Conservation (phyloP, 495 filamentous ascomycete species). For the Amniculicola lignicola region DNA sequence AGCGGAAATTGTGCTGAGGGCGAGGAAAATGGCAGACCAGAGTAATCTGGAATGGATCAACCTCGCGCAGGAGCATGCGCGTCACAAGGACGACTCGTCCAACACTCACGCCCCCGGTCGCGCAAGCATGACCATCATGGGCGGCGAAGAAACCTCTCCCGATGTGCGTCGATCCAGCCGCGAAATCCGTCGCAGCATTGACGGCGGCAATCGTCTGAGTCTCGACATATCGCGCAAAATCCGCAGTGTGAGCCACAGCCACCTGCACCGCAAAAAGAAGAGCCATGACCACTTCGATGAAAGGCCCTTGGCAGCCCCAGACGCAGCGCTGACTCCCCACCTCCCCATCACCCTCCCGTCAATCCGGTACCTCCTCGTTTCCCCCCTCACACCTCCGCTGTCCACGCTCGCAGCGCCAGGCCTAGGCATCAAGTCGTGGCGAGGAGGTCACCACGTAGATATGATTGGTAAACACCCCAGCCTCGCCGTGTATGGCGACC, state of each 20-base stretch:
- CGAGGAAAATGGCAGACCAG: conserved; percentile 58
- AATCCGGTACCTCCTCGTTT: conserved; percentile 71
- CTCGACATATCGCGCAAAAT: conserved; percentile 32
- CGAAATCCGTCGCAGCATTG: conserved; percentile 34
- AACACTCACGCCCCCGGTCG: conserved; percentile 13
- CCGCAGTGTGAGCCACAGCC: conserved; percentile 15
- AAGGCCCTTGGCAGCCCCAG: neutral
- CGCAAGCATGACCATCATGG: conserved; percentile 28
- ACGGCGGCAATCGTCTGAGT: conserved; percentile 29
- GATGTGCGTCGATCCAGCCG: conserved; percentile 32
- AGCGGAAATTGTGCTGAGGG: conserved; percentile 64
- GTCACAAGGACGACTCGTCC: conserved; percentile 27
- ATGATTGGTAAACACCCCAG: conserved; percentile 51
- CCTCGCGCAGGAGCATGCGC: conserved; percentile 29
- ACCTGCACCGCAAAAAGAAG: neutral
- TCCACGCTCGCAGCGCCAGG: conserved; percentile 33
- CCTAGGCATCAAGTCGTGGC: conserved; percentile 19
- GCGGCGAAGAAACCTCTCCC: conserved; percentile 41
- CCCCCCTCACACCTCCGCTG: conserved; percentile 66
- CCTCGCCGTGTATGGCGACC: conserved; percentile 73
- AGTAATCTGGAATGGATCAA: conserved; percentile 44
- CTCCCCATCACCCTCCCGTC: conserved; percentile 3
- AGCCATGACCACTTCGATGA: neutral
- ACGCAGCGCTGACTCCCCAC: neutral
- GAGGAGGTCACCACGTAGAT: conserved; percentile 3